Evolutionary conservation across 352 stramenopile genomes (phyloP).

Genomic region (Pythium guiyangense): DNA sequence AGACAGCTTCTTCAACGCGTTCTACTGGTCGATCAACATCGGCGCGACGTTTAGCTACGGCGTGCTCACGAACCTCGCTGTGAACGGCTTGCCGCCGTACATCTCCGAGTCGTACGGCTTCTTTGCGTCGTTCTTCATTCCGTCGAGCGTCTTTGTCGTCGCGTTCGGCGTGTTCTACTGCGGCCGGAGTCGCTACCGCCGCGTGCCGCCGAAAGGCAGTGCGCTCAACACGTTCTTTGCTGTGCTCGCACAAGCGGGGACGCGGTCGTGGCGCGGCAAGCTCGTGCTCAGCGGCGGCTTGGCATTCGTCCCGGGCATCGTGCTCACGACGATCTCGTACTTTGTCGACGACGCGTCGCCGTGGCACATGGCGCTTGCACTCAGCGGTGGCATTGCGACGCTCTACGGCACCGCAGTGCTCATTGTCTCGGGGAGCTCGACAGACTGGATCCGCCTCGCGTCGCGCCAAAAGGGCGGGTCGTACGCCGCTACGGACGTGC

Average conservation of each 20-base stretch:
- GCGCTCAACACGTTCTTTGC: conserved; percentile 68
- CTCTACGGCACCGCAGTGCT: conserved; percentile 71
- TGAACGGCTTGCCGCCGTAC: conserved; percentile 85
- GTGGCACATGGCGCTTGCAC: conserved; percentile 56
- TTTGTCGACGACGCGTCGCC: conserved; percentile 52
- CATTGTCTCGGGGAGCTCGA: conserved; percentile 53
- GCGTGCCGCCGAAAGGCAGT: conserved; percentile 70
- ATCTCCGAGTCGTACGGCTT: conserved; percentile 83
- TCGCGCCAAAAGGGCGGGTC: conserved; percentile 45
- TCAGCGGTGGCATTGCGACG: conserved; percentile 44
- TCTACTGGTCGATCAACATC: conserved; percentile 93
- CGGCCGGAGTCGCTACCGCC: conserved; percentile 57
- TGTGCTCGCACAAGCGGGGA: conserved; percentile 59
- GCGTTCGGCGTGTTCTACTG: conserved; percentile 78
- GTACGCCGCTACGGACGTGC: conserved; percentile 52
- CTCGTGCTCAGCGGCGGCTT: conserved; percentile 72
- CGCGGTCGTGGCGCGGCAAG: conserved; percentile 46
- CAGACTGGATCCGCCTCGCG: conserved; percentile 54
- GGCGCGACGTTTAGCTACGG: conserved; percentile 90
- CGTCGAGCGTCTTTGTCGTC: conserved; percentile 73
- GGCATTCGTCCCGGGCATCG: conserved; percentile 66
- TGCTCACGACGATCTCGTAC: conserved; percentile 76
- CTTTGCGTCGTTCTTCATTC: conserved; percentile 86
- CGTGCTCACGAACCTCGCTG: conserved; percentile 86
- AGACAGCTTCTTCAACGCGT: conserved; percentile 92